These are phyloP conservation scores for Arthroderma sp. DNA, from an alignment of 2,329 filamentous ascomycete genomes.

Conservation along the genomic window DNA sequence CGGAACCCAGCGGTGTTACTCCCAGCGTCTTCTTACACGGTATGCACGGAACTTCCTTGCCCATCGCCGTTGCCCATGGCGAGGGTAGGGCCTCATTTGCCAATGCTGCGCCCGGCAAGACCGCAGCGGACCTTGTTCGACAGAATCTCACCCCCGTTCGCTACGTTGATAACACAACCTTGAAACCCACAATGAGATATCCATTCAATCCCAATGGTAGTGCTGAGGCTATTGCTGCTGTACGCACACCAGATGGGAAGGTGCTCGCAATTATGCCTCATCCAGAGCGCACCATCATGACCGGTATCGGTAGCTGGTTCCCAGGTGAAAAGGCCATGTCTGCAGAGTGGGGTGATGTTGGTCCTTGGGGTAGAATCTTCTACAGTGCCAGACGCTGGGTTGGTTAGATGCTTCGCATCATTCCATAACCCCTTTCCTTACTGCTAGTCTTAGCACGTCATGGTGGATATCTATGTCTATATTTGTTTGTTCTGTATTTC, in stretches of 20 bases:
- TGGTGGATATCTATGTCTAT: neutral
- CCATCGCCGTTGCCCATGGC: constrained; percentile 80
- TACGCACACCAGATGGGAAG: constrained; percentile 62
- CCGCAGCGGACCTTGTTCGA: constrained; percentile 41
- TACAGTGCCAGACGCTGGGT: constrained; percentile 81
- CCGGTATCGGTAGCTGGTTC: constrained; percentile 63
- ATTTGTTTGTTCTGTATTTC: neutral
- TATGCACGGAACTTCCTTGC: constrained; percentile 69
- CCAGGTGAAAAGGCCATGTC: constrained; percentile 41
- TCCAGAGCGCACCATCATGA: constrained; percentile 76
- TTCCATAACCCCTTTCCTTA: neutral
- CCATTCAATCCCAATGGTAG: constrained; percentile 85
- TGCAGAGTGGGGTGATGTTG: constrained; percentile 63
- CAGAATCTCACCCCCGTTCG: constrained; percentile 61
- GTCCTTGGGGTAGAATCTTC: constrained; percentile 78
- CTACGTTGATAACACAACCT: constrained; percentile 70
- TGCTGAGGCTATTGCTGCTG: constrained; percentile 66
- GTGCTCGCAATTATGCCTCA: constrained; percentile 89
- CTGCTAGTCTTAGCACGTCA: neutral
- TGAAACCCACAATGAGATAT: constrained; percentile 62
- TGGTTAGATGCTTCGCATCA: constrained; percentile 33
- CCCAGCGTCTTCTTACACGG: constrained; percentile 80
- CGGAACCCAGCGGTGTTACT: constrained; percentile 42
- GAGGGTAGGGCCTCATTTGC: constrained; percentile 70
- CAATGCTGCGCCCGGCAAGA: constrained; percentile 31